These are phyloP conservation scores for Diaporthe citriasiana DNA, from an alignment of 2,329 filamentous ascomycete species.

Conservation along the genomic window DNA sequence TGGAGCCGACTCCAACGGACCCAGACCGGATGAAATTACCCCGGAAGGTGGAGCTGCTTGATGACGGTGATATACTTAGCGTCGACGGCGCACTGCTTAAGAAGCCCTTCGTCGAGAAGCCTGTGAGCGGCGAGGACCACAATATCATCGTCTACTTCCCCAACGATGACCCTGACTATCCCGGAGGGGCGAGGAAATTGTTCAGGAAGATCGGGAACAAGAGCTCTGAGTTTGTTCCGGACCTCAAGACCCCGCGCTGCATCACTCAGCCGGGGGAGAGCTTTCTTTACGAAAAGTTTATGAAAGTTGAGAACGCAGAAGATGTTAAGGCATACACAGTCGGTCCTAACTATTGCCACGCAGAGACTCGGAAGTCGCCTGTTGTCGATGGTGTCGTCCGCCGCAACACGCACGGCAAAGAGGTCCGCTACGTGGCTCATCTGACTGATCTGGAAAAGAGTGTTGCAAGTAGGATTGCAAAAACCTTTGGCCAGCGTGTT, in stretches of 20 bases:
- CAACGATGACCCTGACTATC: constrained; percentile 76
- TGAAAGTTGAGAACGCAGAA: constrained; percentile 96
- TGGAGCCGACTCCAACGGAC: constrained; percentile 79
- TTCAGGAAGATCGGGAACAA: constrained; percentile 99
- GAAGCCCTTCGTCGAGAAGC: constrained; percentile 98
- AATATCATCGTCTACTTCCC: constrained; percentile 99
- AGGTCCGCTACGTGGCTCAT: constrained; percentile 93
- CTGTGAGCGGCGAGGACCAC: constrained; percentile 97
- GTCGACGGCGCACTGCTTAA: constrained; percentile 86
- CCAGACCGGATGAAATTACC: constrained; percentile 69
- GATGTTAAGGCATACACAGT: constrained; percentile 99
- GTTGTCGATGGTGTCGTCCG: constrained; percentile 97
- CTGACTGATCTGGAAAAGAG: constrained; percentile 84
- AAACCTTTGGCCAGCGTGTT: constrained; percentile 92
- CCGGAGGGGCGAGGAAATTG: constrained; percentile 87
- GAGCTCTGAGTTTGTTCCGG: constrained; percentile 92
- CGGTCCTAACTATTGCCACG: constrained; percentile 91
- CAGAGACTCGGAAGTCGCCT: constrained; percentile 96
- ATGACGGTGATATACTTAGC: constrained; percentile 87
- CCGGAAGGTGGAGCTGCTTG: constrained; percentile 84
- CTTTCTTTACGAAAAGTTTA: constrained; percentile 97
- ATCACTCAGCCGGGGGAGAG: constrained; percentile 86
- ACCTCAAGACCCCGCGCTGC: constrained; percentile 81
- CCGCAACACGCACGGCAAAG: constrained; percentile 96
- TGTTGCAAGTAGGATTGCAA: constrained; percentile 91